These are phyloP conservation scores for Sugiyamaella xylanicola DNA, from an alignment of 1,139 yeast genomes.

Conservation along the genomic window DNA sequence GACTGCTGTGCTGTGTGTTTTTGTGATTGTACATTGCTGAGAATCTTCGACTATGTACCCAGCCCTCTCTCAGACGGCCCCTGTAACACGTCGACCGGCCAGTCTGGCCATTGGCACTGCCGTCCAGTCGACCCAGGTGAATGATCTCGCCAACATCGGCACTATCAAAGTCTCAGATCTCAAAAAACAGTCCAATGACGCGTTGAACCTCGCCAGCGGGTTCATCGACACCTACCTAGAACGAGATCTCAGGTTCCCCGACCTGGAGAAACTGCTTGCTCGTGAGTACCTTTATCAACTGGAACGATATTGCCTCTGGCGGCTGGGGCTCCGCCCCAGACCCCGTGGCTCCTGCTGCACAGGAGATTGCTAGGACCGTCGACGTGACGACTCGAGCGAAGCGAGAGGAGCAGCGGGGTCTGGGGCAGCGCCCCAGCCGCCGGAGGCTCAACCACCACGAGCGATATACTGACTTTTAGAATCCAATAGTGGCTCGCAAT, in stretches of 20 bases:
- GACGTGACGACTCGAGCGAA: background rate
- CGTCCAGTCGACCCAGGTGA: slow-evolving; percentile 4
- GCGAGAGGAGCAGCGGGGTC: slow-evolving; percentile 1
- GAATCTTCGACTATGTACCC: background rate
- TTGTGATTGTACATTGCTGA: background rate
- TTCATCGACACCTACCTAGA: slow-evolving; percentile 42
- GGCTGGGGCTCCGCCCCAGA: slow-evolving; percentile 8
- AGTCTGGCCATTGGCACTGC: slow-evolving; percentile 11
- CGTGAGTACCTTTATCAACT: slow-evolving; percentile 31
- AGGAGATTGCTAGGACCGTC: background rate
- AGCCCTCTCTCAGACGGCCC: slow-evolving; percentile 1
- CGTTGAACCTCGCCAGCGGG: slow-evolving; percentile 41
- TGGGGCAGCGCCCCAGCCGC: background rate
- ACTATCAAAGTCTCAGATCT: slow-evolving; percentile 29
- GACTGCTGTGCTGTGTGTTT: background rate
- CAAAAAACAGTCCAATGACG: slow-evolving; percentile 31
- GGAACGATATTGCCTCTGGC: background rate
- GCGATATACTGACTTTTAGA: slow-evolving; percentile 8
- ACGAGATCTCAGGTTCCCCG: slow-evolving; percentile 45
- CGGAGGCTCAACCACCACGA: slow-evolving; percentile 1
- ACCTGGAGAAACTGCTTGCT: slow-evolving; percentile 41
- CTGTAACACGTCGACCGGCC: slow-evolving; percentile 2
- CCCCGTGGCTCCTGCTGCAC: background rate
- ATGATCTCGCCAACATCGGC: slow-evolving; percentile 26
- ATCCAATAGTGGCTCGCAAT: slow-evolving; percentile 12